These are phyloP conservation scores for Nicotiana obtusifolia DNA, from an alignment of 257 asterid species.

Conservation along the genomic window DNA sequence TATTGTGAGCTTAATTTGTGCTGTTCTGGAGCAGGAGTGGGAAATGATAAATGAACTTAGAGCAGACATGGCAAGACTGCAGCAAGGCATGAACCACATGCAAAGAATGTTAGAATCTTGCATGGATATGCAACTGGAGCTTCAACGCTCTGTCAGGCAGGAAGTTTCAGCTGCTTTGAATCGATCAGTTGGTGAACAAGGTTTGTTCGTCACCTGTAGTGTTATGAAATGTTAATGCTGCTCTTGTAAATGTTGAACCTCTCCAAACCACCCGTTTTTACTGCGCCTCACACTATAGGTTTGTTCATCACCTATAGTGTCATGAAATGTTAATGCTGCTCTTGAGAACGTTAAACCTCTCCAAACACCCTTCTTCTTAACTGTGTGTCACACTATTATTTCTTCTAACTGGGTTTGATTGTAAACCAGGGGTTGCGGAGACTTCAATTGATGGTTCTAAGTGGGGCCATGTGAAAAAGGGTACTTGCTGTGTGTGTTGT, in stretches of 20 bases:
- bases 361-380: background rate
- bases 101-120: constrained; percentile 98
- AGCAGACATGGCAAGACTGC: constrained; percentile 73
- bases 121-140: constrained; percentile 99
- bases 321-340: no score
- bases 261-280: background rate
- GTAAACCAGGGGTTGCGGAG: constrained; percentile 50
- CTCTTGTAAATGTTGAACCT: background rate
- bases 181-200: constrained; percentile 70
- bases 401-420: background rate
- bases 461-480: constrained; percentile 82
- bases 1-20: background rate
- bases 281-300: background rate
- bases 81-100: constrained; percentile 95
- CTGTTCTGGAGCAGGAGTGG: constrained; percentile 55
- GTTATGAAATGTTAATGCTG: background rate
- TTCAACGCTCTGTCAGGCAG: constrained; percentile 90
- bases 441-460: constrained; percentile 74
- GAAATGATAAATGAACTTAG: constrained; percentile 78
- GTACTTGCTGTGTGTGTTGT: constrained; percentile 94
- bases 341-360: no score
- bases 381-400: background rate
- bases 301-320: no score
- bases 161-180: constrained; percentile 97
- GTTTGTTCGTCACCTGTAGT: constrained; percentile 26